A percentile compares a stretch with the other conserved stretches of the same genome.
Evolutionary conservation across 345 rosid species (phyloP).

Genomic region (Bruguiera sexangula): DNA sequence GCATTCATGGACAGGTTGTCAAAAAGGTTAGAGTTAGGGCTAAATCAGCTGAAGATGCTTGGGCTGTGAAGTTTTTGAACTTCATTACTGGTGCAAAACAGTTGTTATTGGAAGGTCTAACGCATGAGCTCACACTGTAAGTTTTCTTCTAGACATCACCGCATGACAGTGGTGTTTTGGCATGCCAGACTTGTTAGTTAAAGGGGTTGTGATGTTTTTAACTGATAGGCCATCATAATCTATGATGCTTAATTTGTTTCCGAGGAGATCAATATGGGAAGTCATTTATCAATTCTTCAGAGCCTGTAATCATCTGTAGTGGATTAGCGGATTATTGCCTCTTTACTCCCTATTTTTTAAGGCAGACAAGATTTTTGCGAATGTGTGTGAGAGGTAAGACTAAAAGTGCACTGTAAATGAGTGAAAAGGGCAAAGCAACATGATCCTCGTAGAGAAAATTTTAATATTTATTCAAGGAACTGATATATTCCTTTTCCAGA

Average conservation of each 20-base stretch:
- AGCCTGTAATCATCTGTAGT: no score
- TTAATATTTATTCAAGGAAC: background rate
- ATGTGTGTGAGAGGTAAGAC: no score
- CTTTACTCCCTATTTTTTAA: no score
- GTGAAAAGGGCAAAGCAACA: background rate
- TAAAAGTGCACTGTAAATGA: no score
- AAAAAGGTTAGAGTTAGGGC: constrained; percentile 43
- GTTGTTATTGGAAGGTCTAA: constrained; percentile 59
- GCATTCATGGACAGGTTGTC: constrained; percentile 42
- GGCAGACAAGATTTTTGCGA: no score
- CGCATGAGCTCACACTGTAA: constrained; percentile 83
- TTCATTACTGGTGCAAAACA: constrained; percentile 63
- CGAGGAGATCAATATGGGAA: background rate
- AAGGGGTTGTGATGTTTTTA: background rate
- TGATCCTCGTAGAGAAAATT: background rate
- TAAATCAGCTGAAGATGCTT: constrained; percentile 57
- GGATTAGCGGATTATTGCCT: no score
- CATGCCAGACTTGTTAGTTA: constrained; percentile 5
- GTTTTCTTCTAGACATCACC: constrained; percentile 21
- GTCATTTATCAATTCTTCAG: background rate
- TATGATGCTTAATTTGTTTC: background rate
- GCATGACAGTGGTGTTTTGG: background rate
- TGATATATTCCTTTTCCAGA: background rate
- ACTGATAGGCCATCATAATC: constrained; percentile 5
- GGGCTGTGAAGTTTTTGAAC: constrained; percentile 68